Percentiles rank a stretch among this genome's conserved stretches.
Evolutionary conservation across 129 eudicot species (phyloP).

Genomic region (Gnaphalium uliginosum): DNA sequence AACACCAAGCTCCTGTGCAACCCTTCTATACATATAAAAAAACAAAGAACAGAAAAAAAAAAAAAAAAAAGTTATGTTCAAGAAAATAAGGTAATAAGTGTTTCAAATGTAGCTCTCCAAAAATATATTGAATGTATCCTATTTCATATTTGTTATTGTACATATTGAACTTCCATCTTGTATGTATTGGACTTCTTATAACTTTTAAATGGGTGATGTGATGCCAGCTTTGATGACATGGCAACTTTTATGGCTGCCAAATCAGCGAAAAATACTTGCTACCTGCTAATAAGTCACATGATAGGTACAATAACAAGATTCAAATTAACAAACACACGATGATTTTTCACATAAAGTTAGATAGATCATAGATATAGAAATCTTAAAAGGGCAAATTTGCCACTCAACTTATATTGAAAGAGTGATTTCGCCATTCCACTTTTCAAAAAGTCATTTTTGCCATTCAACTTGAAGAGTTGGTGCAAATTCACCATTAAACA

Average conservation of each 20-base stretch:
- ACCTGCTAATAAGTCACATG: no score
- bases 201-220: background rate
- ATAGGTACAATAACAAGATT: no score
- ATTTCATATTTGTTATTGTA: background rate
- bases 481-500: no score
- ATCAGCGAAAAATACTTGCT: background rate
- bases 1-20: conserved; percentile 89
- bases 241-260: background rate
- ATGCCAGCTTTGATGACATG: background rate
- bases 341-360: no score
- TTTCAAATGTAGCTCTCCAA: background rate
- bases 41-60: background rate
- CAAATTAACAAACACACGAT: no score
- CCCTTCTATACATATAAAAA: conserved; percentile 59
- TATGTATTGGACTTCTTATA: background rate
- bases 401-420: no score
- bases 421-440: no score
- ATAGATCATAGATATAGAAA: no score
- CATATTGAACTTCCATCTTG: background rate
- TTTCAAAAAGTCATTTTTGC: no score
- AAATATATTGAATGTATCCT: background rate
- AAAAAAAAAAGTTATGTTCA: background rate
- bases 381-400: no score
- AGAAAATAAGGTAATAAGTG: background rate
- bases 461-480: no score